These are phyloP conservation scores for Salix caprea DNA, from an alignment of 345 rosid species.

Conservation along the genomic window DNA sequence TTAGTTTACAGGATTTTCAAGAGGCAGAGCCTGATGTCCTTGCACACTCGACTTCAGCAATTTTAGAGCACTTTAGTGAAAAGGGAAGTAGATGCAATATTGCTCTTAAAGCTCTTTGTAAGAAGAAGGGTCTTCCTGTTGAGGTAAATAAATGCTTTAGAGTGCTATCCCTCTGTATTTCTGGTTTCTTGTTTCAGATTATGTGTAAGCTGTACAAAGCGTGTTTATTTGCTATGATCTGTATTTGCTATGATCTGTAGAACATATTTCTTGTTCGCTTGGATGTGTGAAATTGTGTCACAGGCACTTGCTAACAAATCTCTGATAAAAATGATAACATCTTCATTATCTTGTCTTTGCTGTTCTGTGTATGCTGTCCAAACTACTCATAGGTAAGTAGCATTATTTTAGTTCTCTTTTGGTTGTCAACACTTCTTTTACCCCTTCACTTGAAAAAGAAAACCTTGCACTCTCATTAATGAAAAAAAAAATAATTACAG, in stretches of 20 bases:
- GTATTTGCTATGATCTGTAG: neutral
- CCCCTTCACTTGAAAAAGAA: no score
- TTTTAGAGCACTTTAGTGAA: constrained; percentile 58
- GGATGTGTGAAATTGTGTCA: neutral
- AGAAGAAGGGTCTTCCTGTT: constrained; percentile 73
- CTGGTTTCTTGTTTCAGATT: neutral
- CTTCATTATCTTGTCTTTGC: neutral
- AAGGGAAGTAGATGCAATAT: constrained; percentile 53
- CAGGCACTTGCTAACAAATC: neutral
- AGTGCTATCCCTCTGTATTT: neutral
- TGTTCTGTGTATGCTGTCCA: neutral
- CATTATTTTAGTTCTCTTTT: no score
- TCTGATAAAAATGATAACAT: neutral
- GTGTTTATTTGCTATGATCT: neutral
- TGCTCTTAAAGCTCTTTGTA: constrained; percentile 85
- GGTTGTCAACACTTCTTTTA: no score
- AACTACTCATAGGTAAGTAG: neutral
- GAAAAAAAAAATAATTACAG: neutral
- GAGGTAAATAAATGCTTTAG: constrained; percentile 46
- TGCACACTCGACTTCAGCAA: constrained; percentile 61
- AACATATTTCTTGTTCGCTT: neutral
- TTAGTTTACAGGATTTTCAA: constrained; percentile 75
- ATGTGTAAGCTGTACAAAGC: neutral
- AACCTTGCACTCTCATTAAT: neutral
- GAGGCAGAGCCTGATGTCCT: constrained; percentile 87